A percentile compares a stretch with the other conserved stretches of the same genome.
Conservation (phyloP, 306 rosid species). For the Trifolium fragiferum region DNA sequence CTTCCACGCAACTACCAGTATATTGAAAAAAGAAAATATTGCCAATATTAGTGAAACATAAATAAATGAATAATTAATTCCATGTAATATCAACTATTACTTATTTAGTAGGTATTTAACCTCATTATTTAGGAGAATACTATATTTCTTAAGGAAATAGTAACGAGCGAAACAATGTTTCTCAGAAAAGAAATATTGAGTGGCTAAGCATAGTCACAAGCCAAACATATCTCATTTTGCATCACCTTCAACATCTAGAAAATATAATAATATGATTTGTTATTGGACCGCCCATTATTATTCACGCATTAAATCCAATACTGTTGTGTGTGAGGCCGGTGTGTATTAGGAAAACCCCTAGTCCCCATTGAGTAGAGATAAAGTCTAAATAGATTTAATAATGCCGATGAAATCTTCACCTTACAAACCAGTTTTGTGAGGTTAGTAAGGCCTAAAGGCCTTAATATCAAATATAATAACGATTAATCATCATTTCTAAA, state of each 20-base stretch:
- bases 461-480: constrained; percentile 7
- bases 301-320: not conserved
- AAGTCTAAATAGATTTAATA: not conserved
- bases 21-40: constrained; percentile 33
- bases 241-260: not conserved
- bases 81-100: too few relatives aligned
- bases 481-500: constrained; percentile 10
- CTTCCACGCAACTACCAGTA: constrained; percentile 88
- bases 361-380: not conserved
- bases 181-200: not conserved
- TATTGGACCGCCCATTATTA: not conserved
- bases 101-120: too few relatives aligned
- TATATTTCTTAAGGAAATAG: not conserved
- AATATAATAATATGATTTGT: not conserved
- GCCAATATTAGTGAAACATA: constrained; percentile 26
- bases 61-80: too few relatives aligned
- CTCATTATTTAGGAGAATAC: not conserved
- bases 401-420: not conserved
- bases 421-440: too few relatives aligned
- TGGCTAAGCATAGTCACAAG: not conserved
- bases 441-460: too few relatives aligned
- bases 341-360: too few relatives aligned
- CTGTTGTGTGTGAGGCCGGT: too few relatives aligned
- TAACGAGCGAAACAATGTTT: not conserved
- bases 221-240: not conserved